A percentile compares a stretch with the other conserved stretches of the same genome.
phyloP scores from a whole-genome alignment of 78 protist genomes.

The Dictyostelium intermedium region DNA sequence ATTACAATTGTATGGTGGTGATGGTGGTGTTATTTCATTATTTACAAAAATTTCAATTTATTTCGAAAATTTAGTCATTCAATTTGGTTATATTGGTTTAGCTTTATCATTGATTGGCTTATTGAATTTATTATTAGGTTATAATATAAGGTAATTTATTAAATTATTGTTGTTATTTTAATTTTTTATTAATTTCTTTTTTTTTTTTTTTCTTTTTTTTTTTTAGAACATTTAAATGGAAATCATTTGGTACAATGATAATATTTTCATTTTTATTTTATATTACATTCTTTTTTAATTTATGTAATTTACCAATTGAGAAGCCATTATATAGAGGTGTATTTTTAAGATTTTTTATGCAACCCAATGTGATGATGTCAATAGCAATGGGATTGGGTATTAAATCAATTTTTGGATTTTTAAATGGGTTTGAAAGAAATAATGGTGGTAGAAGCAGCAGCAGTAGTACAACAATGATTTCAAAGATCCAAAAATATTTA shows the following conservation, averaged over 20 bases:
- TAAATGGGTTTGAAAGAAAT: not conserved
- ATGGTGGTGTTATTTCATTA: slow-evolving; percentile 22
- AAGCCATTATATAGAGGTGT: slow-evolving; percentile 74
- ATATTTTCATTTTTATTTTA: slow-evolving; percentile 59
- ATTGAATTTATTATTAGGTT: slow-evolving; percentile 18
- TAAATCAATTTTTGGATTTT: not conserved
- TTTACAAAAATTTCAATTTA: not conserved
- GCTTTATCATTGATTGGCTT: slow-evolving; percentile 50
- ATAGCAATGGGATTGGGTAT: slow-evolving; percentile 52
- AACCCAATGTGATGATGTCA: slow-evolving; percentile 64
- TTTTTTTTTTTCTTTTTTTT: not conserved
- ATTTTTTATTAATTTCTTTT: not conserved
- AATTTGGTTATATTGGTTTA: slow-evolving; percentile 5
- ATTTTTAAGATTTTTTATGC: slow-evolving; percentile 72
- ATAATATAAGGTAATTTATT: slow-evolving; percentile 25
- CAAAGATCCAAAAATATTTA: not conserved
- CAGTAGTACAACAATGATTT: not conserved
- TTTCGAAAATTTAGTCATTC: slow-evolving; percentile 12
- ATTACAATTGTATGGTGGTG: slow-evolving; percentile 74
- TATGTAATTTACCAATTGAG: slow-evolving; percentile 76
- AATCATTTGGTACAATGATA: slow-evolving; percentile 59
- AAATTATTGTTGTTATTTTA: not conserved
- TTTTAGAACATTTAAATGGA: slow-evolving; percentile 51
- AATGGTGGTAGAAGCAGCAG: not conserved
- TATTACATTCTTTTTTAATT: slow-evolving; percentile 71